Conservation (phyloP, 257 asterid genomes). For the Rhazya stricta region DNA sequence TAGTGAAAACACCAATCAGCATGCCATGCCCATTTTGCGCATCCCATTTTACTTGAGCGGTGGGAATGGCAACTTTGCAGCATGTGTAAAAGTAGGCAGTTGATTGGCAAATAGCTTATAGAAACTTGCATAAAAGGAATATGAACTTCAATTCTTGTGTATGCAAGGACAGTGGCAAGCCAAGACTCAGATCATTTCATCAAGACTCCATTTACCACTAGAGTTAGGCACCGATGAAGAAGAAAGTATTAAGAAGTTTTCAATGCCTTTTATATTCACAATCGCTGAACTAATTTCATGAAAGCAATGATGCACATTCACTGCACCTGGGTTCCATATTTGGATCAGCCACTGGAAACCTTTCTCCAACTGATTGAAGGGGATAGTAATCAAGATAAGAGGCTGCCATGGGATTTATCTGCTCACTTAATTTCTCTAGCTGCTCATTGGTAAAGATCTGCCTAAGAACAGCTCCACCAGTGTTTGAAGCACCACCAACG, state of each 20-base stretch:
- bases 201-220: background rate
- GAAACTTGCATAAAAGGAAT: background rate
- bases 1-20: background rate
- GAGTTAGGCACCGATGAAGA: background rate
- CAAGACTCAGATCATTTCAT: too few relatives aligned
- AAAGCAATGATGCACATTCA: background rate
- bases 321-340: constrained; percentile 74
- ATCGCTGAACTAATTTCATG: background rate
- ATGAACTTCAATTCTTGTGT: background rate
- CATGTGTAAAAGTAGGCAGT: background rate
- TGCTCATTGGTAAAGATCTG: constrained; percentile 70
- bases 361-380: constrained; percentile 64
- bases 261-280: background rate
- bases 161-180: background rate
- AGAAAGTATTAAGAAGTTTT: too few relatives aligned
- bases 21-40: background rate
- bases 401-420: constrained; percentile 56
- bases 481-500: constrained; percentile 97
- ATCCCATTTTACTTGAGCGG: background rate
- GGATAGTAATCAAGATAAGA: constrained; percentile 86
- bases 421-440: constrained; percentile 57
- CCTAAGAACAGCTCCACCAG: constrained; percentile 94
- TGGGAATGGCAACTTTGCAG: background rate
- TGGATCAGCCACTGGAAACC: constrained; percentile 83
- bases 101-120: background rate